Base-by-base conservation (phyloP, 495 filamentous ascomycete species). In the Penicillium parvum region DNA sequence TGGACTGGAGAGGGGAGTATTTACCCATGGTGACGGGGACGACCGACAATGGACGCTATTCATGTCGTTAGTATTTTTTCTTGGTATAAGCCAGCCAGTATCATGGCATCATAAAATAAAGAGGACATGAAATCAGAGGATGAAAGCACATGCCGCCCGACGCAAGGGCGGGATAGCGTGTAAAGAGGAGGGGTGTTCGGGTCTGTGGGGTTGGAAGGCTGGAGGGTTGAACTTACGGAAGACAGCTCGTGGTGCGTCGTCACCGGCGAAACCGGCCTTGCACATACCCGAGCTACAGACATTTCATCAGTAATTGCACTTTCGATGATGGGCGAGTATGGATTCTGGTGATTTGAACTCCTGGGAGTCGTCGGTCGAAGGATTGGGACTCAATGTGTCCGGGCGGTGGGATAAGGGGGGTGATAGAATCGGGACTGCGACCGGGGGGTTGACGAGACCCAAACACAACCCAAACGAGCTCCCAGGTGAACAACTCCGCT, bases 191-290 rank as follows among this genome's bases (percentile, higher is more conserved):
- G 51, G 34, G 49, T 18, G 23, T 34, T 18, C 21, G 39, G 37
- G 29, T 37, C 40, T 39, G 53, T 55, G 53, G 59, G 60, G 55
- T 52, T n/a, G n/a, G n/a, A n/a, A n/a, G n/a, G n/a, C n/a, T n/a
- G n/a, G n/a, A n/a, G n/a, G n/a, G n/a, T n/a, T 52, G 55, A 49
- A 96, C 92, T 95, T 87, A 98, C 92, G 92, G 84, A 98, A 98
- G 65, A 98, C 92, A 74, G 92, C 92, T 78, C 92, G 82, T 60
- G 92, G 92, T 75, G 92, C 92, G 90, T 98, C 92, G 68, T 98
- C 92, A 90, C 92, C 92, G 77, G 92, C 92, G 77, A 98, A 98
- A 88, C 92, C 92, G 86, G 92, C 92, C 81, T 98, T 98, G 77
- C 92, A 98, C 92, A 98, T 98, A 83, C 92, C 92, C 72, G 92